Conservation (phyloP, 306 rosid genomes). For the Casuarina glauca region DNA sequence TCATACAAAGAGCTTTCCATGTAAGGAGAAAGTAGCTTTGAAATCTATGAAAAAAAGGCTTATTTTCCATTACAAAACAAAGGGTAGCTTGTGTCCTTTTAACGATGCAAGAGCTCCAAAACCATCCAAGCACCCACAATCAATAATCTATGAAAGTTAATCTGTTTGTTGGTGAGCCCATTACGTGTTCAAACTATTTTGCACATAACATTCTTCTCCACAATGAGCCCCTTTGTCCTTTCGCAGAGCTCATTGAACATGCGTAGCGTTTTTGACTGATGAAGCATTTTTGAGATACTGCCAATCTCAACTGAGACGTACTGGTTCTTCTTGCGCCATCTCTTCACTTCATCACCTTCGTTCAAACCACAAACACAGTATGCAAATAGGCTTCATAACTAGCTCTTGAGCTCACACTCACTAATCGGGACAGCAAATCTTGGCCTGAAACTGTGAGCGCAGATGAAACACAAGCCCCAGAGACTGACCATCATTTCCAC, state of each 20-base stretch:
- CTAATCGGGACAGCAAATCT: constrained; percentile 48
- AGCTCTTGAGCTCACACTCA: constrained; percentile 39
- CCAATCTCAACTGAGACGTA: constrained; percentile 33
- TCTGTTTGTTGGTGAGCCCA: too few relatives aligned
- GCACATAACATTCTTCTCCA: constrained; percentile 28
- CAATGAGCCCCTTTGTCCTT: constrained; percentile 32
- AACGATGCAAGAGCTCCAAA: too few relatives aligned
- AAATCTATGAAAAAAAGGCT: too few relatives aligned
- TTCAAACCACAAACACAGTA: constrained; percentile 40
- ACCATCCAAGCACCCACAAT: too few relatives aligned
- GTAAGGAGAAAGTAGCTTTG: too few relatives aligned
- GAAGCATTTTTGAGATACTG: not conserved
- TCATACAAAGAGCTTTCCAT: too few relatives aligned
- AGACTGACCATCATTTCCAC: constrained; percentile 52
- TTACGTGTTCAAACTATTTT: too few relatives aligned
- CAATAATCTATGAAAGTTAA: too few relatives aligned
- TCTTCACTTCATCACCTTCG: constrained; percentile 56
- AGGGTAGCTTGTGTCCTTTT: too few relatives aligned
- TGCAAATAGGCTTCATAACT: constrained; percentile 42
- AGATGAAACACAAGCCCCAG: constrained; percentile 62
- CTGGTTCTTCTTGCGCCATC: constrained; percentile 42
- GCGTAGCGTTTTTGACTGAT: not conserved
- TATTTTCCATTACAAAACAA: too few relatives aligned
- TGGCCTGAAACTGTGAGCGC: constrained; percentile 49
- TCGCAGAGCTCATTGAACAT: not conserved